phyloP scores from a whole-genome alignment of 2,329 filamentous ascomycete species.

The Monosporascus sp. region DNA sequence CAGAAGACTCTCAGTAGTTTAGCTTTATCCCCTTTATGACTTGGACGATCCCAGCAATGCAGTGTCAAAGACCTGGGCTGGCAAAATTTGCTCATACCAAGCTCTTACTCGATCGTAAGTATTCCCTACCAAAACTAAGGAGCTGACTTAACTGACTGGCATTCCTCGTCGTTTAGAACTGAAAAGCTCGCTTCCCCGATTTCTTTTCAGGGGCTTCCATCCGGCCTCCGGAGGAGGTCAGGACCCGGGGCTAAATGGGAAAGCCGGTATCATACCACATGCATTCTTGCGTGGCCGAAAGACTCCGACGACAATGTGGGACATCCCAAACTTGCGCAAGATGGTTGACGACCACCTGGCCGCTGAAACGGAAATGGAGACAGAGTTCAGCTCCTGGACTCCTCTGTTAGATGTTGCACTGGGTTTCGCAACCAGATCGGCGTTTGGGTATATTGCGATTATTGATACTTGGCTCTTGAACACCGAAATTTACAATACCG shows the following conservation, averaged over 20 bases:
- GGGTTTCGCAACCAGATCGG: neutral
- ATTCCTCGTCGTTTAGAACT: too few species aligned
- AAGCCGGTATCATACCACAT: constrained; percentile 1
- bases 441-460: neutral
- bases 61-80: too few species aligned
- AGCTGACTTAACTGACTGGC: too few species aligned
- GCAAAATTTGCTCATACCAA: too few species aligned
- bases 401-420: neutral
- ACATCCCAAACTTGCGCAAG: neutral
- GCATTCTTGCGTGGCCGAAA: constrained; percentile 2
- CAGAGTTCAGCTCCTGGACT: constrained; percentile 10
- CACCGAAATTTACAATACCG: constrained; percentile 5
- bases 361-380: neutral
- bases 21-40: too few species aligned
- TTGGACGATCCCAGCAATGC: too few species aligned
- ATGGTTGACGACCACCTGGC: constrained; percentile 1
- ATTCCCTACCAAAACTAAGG: too few species aligned
- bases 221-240: constrained; percentile 2
- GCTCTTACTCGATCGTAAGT: too few species aligned
- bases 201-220: constrained; percentile 9
- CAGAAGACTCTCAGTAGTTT: too few species aligned
- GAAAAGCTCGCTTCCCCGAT: constrained; percentile 1
- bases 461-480: constrained; percentile 2
- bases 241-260: constrained; percentile 4
- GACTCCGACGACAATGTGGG: constrained; percentile 6